These are phyloP conservation scores for Trypanosoma grayi DNA, from an alignment of 208 protist genomes.

Conservation along the genomic window DNA sequence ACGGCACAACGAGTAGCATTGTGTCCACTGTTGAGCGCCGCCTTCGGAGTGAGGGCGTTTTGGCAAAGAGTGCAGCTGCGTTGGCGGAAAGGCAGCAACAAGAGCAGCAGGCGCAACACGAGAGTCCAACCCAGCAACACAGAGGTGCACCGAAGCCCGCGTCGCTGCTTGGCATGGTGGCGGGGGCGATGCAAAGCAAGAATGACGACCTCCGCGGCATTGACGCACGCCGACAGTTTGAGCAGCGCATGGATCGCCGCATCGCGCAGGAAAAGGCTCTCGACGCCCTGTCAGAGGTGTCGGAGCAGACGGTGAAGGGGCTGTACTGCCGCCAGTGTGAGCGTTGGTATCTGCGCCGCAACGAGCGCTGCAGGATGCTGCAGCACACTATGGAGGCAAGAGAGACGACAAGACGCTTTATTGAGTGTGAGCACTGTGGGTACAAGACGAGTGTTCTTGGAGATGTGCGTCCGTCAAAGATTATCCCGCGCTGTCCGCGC, in stretches of 20 bases:
- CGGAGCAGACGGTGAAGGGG: slow-evolving; percentile 53
- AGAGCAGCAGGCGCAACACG: neutral
- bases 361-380: slow-evolving; percentile 46
- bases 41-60: slow-evolving; percentile 1
- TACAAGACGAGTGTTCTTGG: slow-evolving; percentile 79
- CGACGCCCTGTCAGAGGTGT: slow-evolving; percentile 40
- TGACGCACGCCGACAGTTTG: slow-evolving; percentile 34
- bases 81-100: neutral
- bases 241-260: slow-evolving; percentile 45
- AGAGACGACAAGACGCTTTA: slow-evolving; percentile 54
- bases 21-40: slow-evolving; percentile 14
- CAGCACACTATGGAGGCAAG: slow-evolving; percentile 48
- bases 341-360: slow-evolving; percentile 49
- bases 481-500: slow-evolving; percentile 68
- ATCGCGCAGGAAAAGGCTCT: slow-evolving; percentile 59
- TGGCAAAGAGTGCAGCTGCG: slow-evolving; percentile 1
- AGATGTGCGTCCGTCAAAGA: slow-evolving; percentile 44
- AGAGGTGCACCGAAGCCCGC: no score
- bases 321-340: slow-evolving; percentile 67
- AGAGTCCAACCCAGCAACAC: no score
- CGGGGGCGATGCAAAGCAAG: slow-evolving; percentile 38
- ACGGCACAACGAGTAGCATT: slow-evolving; percentile 17
- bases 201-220: slow-evolving; percentile 50
- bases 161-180: slow-evolving; percentile 32
- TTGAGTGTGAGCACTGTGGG: slow-evolving; percentile 69